Conservation (phyloP, 306 rosid species). For the Ammopiptanthus mongolicus region DNA sequence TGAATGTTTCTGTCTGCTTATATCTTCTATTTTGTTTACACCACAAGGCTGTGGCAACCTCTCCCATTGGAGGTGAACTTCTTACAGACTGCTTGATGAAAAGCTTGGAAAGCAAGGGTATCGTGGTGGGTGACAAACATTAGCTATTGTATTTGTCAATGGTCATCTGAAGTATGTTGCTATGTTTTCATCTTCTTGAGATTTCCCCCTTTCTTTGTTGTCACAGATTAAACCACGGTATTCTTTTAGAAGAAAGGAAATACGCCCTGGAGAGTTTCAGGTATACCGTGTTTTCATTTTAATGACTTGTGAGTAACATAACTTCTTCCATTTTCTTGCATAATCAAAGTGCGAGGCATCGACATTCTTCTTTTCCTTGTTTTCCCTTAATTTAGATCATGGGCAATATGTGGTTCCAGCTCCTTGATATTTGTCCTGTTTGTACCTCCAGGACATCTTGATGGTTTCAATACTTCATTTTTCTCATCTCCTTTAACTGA, state of each 20-base stretch:
- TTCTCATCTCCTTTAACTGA: background rate
- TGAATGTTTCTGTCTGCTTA: background rate
- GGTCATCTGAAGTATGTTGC: slow-evolving; percentile 5
- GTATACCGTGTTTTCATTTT: slow-evolving; percentile 34
- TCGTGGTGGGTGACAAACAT: slow-evolving; percentile 50
- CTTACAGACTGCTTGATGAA: slow-evolving; percentile 92
- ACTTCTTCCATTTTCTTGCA: background rate
- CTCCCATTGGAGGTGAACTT: slow-evolving; percentile 96
- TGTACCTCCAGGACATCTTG: background rate
- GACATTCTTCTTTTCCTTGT: background rate
- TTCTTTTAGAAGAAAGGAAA: slow-evolving; percentile 94
- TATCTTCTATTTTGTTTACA: slow-evolving; percentile 11
- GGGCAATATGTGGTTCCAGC: background rate
- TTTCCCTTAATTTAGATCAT: background rate
- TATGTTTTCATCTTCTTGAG: background rate
- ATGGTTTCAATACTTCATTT: background rate
- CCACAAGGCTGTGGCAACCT: slow-evolving; percentile 81
- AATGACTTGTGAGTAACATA: background rate
- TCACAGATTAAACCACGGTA: slow-evolving; percentile 84
- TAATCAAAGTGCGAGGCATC: background rate
- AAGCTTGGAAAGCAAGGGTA: slow-evolving; percentile 98
- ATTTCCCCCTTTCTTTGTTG: background rate
- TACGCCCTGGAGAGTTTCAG: slow-evolving; percentile 95
- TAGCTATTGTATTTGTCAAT: slow-evolving; percentile 1
- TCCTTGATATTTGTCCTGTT: background rate